These are phyloP conservation scores for Danielia reshetovae DNA, from an alignment of 805 yeast genomes.

Conservation along the genomic window DNA sequence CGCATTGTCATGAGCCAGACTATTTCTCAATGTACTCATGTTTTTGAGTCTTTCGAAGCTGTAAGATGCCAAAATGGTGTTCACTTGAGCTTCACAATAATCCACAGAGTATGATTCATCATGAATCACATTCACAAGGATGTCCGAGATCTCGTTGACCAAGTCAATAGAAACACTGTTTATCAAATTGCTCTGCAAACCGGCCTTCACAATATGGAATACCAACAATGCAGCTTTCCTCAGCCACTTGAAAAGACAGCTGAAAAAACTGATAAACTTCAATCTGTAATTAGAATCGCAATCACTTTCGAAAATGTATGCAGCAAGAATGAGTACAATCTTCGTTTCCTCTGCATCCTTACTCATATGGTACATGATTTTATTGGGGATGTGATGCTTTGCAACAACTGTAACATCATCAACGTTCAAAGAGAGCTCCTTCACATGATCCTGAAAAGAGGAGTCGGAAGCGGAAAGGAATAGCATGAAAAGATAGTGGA, in stretches of 20 bases:
- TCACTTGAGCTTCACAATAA: conserved; percentile 9
- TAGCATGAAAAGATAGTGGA: conserved; percentile 26
- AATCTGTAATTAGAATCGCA: conserved; percentile 25
- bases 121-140: conserved; percentile 18
- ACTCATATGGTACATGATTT: conserved; percentile 24
- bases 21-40: conserved; percentile 4
- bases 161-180: conserved; percentile 24
- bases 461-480: conserved; percentile 26
- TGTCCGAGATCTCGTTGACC: conserved; percentile 25
- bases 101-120: conserved; percentile 16
- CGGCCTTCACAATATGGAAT: conserved; percentile 28
- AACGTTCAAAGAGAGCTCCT: conserved; percentile 18
- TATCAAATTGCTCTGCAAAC: conserved; percentile 25
- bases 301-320: conserved; percentile 25
- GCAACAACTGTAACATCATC: conserved; percentile 7
- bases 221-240: conserved; percentile 22
- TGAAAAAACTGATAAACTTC: conserved; percentile 28
- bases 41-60: conserved; percentile 11
- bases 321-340: conserved; percentile 26
- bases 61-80: conserved; percentile 15
- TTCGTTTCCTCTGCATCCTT: conserved; percentile 17
- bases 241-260: conserved; percentile 20
- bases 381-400: conserved; percentile 23
- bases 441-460: conserved; percentile 21
- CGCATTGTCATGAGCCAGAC: not conserved